A percentile compares a stretch with the other conserved stretches of the same genome.
These are phyloP conservation scores for Candolleomyces efflorescens DNA, from an alignment of 768 basidiomycete genomes.

Conservation along the genomic window DNA sequence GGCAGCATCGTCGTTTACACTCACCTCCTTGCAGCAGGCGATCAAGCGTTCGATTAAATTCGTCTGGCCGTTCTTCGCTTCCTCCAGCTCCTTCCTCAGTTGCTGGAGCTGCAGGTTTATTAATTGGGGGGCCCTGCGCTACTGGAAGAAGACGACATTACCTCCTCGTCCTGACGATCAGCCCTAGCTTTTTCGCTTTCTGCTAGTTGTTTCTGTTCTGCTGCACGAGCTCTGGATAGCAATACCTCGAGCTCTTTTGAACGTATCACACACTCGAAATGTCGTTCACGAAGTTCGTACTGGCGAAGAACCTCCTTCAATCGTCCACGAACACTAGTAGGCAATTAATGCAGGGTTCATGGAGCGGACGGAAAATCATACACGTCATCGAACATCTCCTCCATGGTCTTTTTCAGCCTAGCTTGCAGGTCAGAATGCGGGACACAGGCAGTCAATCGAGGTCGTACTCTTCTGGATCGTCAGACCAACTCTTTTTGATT, in stretches of 20 bases:
- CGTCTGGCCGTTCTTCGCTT: conserved; percentile 74
- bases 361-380: conserved; percentile 36
- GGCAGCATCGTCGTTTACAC: conserved; percentile 17
- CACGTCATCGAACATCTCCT: conserved; percentile 85
- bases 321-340: conserved; percentile 70
- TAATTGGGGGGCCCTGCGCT: not conserved
- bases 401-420: conserved; percentile 71
- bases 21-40: conserved; percentile 83
- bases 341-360: conserved; percentile 5
- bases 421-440: not conserved
- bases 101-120: conserved; percentile 48
- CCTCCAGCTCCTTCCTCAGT: conserved; percentile 72
- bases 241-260: conserved; percentile 90
- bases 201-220: conserved; percentile 81
- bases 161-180: conserved; percentile 73
- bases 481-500: conserved; percentile 78
- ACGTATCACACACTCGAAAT: conserved; percentile 89
- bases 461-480: conserved; percentile 68
- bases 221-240: conserved; percentile 80
- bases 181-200: conserved; percentile 69
- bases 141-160: conserved; percentile 26
- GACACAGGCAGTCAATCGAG: not conserved
- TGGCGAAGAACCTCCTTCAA: conserved; percentile 84
- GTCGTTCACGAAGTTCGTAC: conserved; percentile 86
- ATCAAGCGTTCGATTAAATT: conserved; percentile 81